Conservation (phyloP, 169 alveolate species). For the Plasmodium sp. region DNA sequence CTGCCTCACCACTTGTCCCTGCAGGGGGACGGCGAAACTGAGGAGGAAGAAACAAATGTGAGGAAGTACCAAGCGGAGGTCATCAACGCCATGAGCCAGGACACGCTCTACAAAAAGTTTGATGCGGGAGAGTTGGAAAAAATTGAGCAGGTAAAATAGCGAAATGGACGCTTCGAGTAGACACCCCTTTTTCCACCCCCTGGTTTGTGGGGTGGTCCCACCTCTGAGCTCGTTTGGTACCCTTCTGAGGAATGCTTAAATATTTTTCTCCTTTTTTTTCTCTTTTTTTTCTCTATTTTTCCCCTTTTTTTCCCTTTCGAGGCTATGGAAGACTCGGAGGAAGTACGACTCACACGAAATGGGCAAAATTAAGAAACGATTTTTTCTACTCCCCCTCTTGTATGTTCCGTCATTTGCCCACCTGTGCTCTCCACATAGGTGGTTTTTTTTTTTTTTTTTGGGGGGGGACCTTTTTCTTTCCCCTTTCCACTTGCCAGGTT, state of each 20-base stretch:
- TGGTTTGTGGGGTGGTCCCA: not conserved
- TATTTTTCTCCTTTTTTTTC: not conserved
- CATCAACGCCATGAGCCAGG: constrained; percentile 48
- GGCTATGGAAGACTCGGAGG: constrained; percentile 26
- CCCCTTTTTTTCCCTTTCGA: not conserved
- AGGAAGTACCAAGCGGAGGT: constrained; percentile 64
- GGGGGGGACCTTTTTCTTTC: not conserved
- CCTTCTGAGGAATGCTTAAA: not conserved
- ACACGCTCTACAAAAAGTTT: constrained; percentile 30
- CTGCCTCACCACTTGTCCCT: not conserved
- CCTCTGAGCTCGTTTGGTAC: not conserved
- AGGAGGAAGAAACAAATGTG: constrained; percentile 10
- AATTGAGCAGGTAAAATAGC: constrained; percentile 21
- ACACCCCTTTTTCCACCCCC: not conserved
- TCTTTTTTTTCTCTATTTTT: not conserved
- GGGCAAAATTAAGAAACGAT: not conserved
- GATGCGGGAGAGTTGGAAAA: constrained; percentile 40
- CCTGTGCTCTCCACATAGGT: not conserved
- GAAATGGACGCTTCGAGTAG: not conserved
- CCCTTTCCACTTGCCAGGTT: constrained; percentile 4
- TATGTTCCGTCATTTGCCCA: not conserved
- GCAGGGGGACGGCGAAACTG: constrained; percentile 16
- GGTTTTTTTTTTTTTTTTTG: not conserved
- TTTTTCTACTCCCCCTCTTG: not conserved
- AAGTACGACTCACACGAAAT: not conserved